These are phyloP conservation scores for Epichloe bromicola DNA, from an alignment of 2,329 filamentous ascomycete species.

Conservation along the genomic window DNA sequence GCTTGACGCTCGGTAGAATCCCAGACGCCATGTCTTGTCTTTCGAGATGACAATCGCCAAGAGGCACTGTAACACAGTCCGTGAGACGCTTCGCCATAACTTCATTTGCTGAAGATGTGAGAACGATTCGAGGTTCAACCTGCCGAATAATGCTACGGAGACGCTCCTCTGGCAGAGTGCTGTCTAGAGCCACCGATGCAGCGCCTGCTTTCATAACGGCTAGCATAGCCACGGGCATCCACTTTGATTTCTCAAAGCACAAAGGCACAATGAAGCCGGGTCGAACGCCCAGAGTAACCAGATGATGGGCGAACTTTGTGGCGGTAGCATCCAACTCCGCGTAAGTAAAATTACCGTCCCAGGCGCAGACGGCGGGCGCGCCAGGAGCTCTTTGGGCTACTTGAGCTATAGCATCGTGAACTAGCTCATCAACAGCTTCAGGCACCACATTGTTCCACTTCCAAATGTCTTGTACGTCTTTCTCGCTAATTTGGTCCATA, in stretches of 20 bases:
- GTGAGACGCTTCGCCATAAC: not conserved
- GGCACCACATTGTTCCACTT: not conserved
- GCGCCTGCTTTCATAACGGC: conserved; percentile 21
- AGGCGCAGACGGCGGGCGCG: conserved; percentile 8
- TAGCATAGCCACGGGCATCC: conserved; percentile 18
- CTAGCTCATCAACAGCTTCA: not conserved
- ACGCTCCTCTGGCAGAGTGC: conserved; percentile 5
- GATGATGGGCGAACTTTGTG: conserved; percentile 4
- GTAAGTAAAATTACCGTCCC: conserved; percentile 16
- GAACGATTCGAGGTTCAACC: not conserved
- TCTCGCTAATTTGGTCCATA: not conserved
- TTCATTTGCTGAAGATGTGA: not conserved
- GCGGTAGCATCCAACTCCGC: conserved; percentile 8
- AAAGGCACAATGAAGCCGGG: conserved; percentile 16
- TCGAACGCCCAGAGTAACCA: conserved; percentile 10
- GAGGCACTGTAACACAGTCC: not conserved
- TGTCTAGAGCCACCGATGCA: conserved; percentile 8
- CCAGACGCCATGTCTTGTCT: not conserved
- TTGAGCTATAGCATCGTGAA: not conserved
- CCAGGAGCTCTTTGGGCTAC: not conserved
- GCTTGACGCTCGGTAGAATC: not conserved
- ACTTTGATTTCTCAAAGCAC: conserved; percentile 24
- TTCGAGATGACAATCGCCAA: not conserved
- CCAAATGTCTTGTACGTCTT: not conserved
- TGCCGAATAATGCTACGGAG: conserved; percentile 3